A percentile compares a stretch with the other conserved stretches of the same genome.
Evolutionary conservation across 2,329 filamentous ascomycete species (phyloP).

Genomic region (Thelonectria discophora): DNA sequence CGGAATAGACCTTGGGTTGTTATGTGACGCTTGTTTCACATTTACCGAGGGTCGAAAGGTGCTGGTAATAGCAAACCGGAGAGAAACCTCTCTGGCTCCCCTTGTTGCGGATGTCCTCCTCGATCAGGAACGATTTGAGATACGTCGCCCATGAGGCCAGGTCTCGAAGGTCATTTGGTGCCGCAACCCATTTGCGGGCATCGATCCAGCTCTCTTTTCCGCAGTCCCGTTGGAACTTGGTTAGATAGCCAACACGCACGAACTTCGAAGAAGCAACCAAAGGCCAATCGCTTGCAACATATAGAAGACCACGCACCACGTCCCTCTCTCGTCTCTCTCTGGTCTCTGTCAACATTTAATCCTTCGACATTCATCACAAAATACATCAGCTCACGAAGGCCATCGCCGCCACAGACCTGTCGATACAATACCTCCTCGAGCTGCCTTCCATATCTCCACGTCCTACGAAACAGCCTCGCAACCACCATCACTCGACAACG

Average conservation of each 20-base stretch:
- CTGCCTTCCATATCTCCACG: neutral
- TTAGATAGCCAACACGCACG: neutral
- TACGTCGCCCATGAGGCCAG: neutral
- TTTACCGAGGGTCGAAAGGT: neutral
- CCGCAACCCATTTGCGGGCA: neutral
- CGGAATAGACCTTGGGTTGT: neutral
- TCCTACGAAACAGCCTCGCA: neutral
- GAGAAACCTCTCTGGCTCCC: neutral
- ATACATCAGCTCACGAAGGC: neutral
- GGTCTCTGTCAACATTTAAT: neutral
- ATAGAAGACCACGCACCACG: no score
- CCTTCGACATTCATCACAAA: neutral
- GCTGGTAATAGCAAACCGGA: neutral
- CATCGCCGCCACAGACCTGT: neutral
- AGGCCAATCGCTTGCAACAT: neutral
- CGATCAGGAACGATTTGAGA: neutral
- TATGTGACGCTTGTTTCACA: neutral
- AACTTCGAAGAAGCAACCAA: neutral
- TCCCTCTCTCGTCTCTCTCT: neutral
- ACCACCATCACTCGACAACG: neutral
- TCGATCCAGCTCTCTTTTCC: neutral
- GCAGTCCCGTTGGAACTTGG: neutral
- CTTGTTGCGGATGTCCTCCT: neutral
- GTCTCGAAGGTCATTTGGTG: neutral
- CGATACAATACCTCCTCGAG: neutral